Percentiles rank a stretch among this genome's conserved stretches.
phyloP scores from a whole-genome alignment of 805 yeast genomes.

The Pichia pseudocactophila region DNA sequence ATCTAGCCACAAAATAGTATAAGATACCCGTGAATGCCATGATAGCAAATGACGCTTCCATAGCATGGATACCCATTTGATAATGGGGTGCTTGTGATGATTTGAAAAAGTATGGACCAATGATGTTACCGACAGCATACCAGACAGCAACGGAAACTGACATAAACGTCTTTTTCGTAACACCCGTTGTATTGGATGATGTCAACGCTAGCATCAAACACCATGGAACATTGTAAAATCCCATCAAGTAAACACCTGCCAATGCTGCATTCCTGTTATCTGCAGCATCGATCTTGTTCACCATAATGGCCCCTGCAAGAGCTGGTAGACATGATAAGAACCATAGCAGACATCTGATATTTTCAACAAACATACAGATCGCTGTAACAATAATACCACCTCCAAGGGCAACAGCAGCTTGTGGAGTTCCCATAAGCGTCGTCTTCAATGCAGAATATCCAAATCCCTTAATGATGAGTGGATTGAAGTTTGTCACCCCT shows the following conservation, averaged over 20 bases:
- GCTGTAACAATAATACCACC: slow-evolving; percentile 13
- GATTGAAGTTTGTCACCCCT: slow-evolving; percentile 9
- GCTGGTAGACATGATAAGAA: slow-evolving; percentile 8
- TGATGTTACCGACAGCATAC: slow-evolving; percentile 44
- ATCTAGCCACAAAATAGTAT: slow-evolving; percentile 29
- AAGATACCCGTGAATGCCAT: slow-evolving; percentile 22
- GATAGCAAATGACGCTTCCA: slow-evolving; percentile 25
- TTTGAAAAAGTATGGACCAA: slow-evolving; percentile 43
- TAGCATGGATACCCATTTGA: slow-evolving; percentile 32
- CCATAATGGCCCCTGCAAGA: slow-evolving; percentile 7
- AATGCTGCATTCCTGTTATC: slow-evolving; percentile 1
- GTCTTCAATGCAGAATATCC: slow-evolving; percentile 13
- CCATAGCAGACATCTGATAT: slow-evolving; percentile 7
- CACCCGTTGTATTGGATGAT: slow-evolving; percentile 32
- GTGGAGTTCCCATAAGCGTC: slow-evolving; percentile 24
- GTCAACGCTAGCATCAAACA: slow-evolving; percentile 5
- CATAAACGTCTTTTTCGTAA: slow-evolving; percentile 40
- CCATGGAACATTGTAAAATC: slow-evolving; percentile 9
- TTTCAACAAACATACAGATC: slow-evolving; percentile 8
- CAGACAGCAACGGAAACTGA: slow-evolving; percentile 36
- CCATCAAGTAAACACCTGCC: slow-evolving; percentile 5
- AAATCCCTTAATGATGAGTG: slow-evolving; percentile 8
- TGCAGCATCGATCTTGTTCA: background rate
- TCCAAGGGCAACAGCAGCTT: slow-evolving; percentile 30
- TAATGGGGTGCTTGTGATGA: slow-evolving; percentile 36